A percentile compares a stretch with the other conserved stretches of the same genome.
Evolutionary conservation across 2,329 filamentous ascomycete species (phyloP).

Genomic region (Ophiocordyceps camponoti-saundersi): DNA sequence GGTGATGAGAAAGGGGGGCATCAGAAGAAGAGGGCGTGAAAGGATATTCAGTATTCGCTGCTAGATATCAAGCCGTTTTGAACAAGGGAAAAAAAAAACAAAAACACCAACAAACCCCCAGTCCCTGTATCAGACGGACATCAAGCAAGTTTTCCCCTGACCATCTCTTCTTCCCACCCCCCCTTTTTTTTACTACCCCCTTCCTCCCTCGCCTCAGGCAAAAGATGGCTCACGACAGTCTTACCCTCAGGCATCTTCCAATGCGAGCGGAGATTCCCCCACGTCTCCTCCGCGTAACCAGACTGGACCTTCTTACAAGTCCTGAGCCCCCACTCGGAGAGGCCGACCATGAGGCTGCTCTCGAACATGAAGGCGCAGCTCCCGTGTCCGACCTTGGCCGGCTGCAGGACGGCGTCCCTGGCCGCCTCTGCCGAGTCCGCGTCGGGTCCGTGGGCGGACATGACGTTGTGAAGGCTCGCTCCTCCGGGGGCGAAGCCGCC

Average conservation of each 20-base stretch:
- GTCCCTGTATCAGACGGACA: background rate
- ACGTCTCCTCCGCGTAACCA: conserved; percentile 50
- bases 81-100: too few species aligned
- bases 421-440: conserved; percentile 38
- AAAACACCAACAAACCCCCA: too few species aligned
- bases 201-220: background rate
- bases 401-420: conserved; percentile 32
- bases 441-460: conserved; percentile 50
- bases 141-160: background rate
- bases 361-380: conserved; percentile 57
- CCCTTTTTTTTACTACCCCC: too few species aligned
- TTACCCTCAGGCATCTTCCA: background rate
- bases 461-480: conserved; percentile 50
- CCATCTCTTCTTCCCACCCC: background rate
- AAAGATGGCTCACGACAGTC: background rate
- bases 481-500: conserved; percentile 41
- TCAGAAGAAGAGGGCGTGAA: background rate
- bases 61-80: too few species aligned
- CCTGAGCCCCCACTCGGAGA: conserved; percentile 51
- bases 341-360: conserved; percentile 51
- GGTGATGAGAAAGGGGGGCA: conserved; percentile 1
- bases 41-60: too few species aligned
- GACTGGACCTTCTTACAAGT: conserved; percentile 40
- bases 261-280: conserved; percentile 21
- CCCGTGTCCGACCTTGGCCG: conserved; percentile 40